phyloP scores from a whole-genome alignment of 2,329 filamentous ascomycete genomes.

The Xylaria multiplex region DNA sequence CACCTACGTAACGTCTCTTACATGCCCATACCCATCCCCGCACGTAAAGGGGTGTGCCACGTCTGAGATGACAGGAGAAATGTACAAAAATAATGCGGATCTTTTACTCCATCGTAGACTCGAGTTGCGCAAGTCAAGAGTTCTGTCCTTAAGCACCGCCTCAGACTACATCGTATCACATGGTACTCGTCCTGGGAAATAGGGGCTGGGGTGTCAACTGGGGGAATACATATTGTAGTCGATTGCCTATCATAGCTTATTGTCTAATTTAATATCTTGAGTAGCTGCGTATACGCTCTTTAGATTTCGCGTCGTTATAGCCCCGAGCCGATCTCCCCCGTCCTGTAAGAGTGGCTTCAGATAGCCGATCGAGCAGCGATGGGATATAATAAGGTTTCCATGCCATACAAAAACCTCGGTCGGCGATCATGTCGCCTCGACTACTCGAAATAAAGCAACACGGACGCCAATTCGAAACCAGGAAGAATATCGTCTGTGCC shows the following conservation, averaged over 20 bases:
- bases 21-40: too few relatives aligned
- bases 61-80: background rate
- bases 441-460: constrained; percentile 5
- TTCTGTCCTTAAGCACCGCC: background rate
- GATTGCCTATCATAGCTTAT: background rate
- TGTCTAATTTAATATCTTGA: background rate
- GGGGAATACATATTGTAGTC: too few relatives aligned
- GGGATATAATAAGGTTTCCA: background rate
- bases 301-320: too few relatives aligned
- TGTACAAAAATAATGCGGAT: background rate
- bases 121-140: background rate
- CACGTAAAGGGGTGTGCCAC: too few relatives aligned
- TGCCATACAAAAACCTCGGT: background rate
- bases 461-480: background rate
- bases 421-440: background rate
- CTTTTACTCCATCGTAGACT: background rate
- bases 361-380: background rate
- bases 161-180: background rate
- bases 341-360: too few relatives aligned
- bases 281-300: background rate
- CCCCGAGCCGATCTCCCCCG: too few relatives aligned
- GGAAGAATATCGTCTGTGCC: background rate
- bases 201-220: background rate
- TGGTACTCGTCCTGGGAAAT: constrained; percentile 2
- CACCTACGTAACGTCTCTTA: too few relatives aligned